Evolutionary conservation across 352 stramenopile species (phyloP), one percentile per base, ranked within the genome.

Genomic region (Aphanomyces stellatus): DNA sequence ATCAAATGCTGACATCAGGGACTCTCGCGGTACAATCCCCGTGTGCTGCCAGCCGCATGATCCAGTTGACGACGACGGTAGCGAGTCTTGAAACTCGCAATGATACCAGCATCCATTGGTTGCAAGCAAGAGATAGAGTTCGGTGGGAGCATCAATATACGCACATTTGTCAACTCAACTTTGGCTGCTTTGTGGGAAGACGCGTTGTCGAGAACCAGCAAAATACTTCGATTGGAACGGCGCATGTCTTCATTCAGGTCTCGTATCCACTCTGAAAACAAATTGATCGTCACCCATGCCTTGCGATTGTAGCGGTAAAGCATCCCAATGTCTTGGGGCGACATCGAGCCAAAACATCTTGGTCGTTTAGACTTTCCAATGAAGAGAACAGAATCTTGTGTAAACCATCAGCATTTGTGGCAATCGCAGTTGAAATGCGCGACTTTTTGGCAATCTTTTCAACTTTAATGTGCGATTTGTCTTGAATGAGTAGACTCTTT

Each of bases 201-300:
- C 25, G 46, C 46, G 42, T 53, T 74, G 41, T 80, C 74, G 22
- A 81, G 2, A n/a, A 78, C 8, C 8, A 82, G 51, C 2, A 76
- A 40, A 49, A 71, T 72, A 1, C 69, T 57, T 3, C 73, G 63
- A 7, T 70, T 28, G 19, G 75, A 55, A n/a, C 60, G 24, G 4
- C 35, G 11, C 57, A 81, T 75, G 34, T 37, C 65, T 1, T 42
- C n/a, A 25, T 79, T 60, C 19, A 82, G 27, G 0, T 68, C 28
- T 3, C 51, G 34, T 0, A 82, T 19, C 71, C 76, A 78, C 4
- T 74, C 51, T 6, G 17, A 41, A 55, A 81, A 82, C 40, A 82
- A 68, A 4, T 56, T 59, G 6, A 65, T 61, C 25, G 68, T 81
- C 65, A 80, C 78, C 40, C 75, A 71, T 2, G 65, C 69, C 40